phyloP scores from a whole-genome alignment of 2,329 filamentous ascomycete genomes.

The Clonostachys byssicola region DNA sequence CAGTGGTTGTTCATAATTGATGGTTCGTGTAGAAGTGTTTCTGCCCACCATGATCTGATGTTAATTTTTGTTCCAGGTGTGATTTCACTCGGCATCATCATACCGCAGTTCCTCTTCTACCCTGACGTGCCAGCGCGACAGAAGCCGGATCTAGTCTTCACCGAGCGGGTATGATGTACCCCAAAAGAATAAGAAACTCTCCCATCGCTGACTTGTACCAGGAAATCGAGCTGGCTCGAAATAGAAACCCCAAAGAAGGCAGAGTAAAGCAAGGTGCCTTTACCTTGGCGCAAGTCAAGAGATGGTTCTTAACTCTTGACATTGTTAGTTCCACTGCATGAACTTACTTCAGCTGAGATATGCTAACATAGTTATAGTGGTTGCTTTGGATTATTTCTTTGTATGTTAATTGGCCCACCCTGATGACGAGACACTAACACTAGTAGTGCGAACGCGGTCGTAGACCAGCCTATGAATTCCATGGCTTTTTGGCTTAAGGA shows the following conservation, averaged over 20 bases:
- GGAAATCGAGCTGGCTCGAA: constrained; percentile 16
- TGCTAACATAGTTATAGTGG: neutral
- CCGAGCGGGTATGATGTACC: constrained; percentile 15
- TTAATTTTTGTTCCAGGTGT: constrained; percentile 45
- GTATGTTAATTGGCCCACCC: constrained; percentile 9
- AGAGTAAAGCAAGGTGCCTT: constrained; percentile 10
- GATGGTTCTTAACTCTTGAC: constrained; percentile 14
- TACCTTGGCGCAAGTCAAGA: constrained; percentile 12
- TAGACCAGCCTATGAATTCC: neutral
- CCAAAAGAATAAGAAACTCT: too few relatives aligned
- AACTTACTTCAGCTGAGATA: neutral
- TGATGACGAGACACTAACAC: too few relatives aligned
- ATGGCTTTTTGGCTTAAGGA: constrained; percentile 13
- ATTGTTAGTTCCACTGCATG: neutral
- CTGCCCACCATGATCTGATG: constrained; percentile 32
- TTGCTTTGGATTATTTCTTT: constrained; percentile 5
- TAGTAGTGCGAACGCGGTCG: neutral
- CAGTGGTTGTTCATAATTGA: constrained; percentile 15
- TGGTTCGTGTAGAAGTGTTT: neutral
- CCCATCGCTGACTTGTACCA: neutral
- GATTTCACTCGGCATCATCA: constrained; percentile 46
- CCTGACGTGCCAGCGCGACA: constrained; percentile 31
- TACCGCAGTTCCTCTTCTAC: constrained; percentile 42
- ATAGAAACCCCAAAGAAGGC: constrained; percentile 15
- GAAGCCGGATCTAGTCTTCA: constrained; percentile 23